These are phyloP conservation scores for Trebouxia sp. DNA, from an alignment of 139 green algal species.

Conservation along the genomic window DNA sequence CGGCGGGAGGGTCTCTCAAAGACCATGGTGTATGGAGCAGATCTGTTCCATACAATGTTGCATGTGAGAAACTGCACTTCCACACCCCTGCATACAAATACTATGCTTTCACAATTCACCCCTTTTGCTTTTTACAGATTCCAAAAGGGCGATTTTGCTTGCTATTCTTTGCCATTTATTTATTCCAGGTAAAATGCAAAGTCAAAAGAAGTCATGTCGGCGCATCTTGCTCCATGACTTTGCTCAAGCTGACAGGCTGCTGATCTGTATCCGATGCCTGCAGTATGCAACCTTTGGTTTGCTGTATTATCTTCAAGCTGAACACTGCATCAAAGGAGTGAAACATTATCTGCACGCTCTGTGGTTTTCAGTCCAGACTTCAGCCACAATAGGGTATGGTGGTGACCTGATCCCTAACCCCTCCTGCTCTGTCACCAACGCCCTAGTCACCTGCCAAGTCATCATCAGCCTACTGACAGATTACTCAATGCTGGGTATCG, in stretches of 20 bases:
- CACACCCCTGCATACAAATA: conserved; percentile 15
- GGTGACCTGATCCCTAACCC: conserved; percentile 47
- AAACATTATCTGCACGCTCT: conserved; percentile 48
- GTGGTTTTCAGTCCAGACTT: conserved; percentile 62
- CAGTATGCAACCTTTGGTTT: conserved; percentile 56
- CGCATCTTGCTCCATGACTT: background rate
- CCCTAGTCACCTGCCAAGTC: conserved; percentile 54
- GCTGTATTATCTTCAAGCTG: conserved; percentile 42
- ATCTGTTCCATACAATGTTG: conserved; percentile 57
- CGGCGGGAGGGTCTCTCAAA: background rate
- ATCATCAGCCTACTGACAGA: conserved; percentile 59
- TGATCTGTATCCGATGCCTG: background rate
- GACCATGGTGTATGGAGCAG: conserved; percentile 29
- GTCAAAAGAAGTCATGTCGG: background rate
- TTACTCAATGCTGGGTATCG: conserved; percentile 69
- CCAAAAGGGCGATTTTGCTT: conserved; percentile 52
- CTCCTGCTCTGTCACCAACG: conserved; percentile 53
- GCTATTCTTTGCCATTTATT: conserved; percentile 55
- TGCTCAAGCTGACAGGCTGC: background rate
- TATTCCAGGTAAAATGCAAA: conserved; percentile 37
- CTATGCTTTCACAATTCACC: background rate
- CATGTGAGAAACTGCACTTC: conserved; percentile 42
- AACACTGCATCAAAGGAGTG: conserved; percentile 48
- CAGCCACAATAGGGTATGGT: conserved; percentile 40
- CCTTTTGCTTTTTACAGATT: conserved; percentile 35